Evolutionary conservation across 225 moss, liverwort and hornwort genomes (phyloP).

Genomic region (Polytrichum formosum): DNA sequence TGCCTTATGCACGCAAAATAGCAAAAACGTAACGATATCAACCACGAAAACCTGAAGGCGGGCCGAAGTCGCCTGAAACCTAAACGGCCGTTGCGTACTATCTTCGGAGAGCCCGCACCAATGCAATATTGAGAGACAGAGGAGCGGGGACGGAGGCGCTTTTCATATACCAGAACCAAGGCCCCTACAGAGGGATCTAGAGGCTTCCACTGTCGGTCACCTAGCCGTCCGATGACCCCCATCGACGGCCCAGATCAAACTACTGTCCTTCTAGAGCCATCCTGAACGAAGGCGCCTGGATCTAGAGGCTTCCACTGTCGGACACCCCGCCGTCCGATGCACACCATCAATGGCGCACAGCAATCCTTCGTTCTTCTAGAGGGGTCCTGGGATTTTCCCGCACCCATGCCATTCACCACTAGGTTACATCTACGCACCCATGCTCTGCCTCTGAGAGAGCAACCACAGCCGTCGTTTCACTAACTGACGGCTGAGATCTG

Average conservation of each 20-base stretch:
- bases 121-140: conserved; percentile 6
- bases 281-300: conserved; percentile 6
- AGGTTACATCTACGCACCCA: too few species aligned
- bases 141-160: conserved; percentile 22
- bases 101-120: not conserved
- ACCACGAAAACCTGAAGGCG: not conserved
- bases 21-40: not conserved
- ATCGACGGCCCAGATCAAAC: conserved; percentile 13
- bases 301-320: conserved; percentile 17
- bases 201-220: conserved; percentile 1
- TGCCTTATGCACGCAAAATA: not conserved
- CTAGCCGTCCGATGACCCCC: conserved; percentile 11
- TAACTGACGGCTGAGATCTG: too few species aligned
- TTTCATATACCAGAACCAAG: conserved; percentile 45
- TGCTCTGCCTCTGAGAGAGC: too few species aligned
- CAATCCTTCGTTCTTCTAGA: conserved; percentile 13
- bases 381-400: conserved; percentile 1
- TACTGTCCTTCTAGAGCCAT: conserved; percentile 21
- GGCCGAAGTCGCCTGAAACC: not conserved
- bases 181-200: conserved; percentile 4
- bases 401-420: too few species aligned
- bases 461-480: too few species aligned
- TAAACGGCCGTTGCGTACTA: not conserved
- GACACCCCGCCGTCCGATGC: conserved; percentile 18
- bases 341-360: conserved; percentile 1